These are phyloP conservation scores for Aspergillus versicolor DNA, from an alignment of 2,329 filamentous ascomycete species.

Conservation along the genomic window DNA sequence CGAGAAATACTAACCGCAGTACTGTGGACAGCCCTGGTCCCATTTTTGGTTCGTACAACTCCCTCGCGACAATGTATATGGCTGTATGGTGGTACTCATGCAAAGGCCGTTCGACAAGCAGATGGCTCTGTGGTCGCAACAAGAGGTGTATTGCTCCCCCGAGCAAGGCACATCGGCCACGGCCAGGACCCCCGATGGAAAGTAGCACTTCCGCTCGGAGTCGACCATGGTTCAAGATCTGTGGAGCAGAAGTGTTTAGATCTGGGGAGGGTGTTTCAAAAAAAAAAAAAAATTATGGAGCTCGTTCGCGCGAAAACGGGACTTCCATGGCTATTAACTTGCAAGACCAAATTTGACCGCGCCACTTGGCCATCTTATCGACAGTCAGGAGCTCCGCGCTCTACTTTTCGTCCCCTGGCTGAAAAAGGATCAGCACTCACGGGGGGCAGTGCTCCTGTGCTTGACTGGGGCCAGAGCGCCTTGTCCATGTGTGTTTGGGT, in stretches of 20 bases:
- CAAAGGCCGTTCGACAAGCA: constrained; percentile 32
- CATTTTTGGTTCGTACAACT: constrained; percentile 31
- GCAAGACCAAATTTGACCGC: too few relatives aligned
- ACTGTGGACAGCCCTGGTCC: constrained; percentile 23
- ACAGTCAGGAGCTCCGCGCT: too few relatives aligned
- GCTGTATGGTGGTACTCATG: constrained; percentile 21
- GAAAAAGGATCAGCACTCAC: too few relatives aligned
- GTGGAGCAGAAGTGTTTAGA: neutral
- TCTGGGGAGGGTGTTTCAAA: neutral
- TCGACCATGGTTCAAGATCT: neutral
- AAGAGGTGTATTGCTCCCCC: constrained; percentile 22
- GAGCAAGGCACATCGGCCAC: constrained; percentile 25
- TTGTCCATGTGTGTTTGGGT: too few relatives aligned
- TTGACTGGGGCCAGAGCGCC: too few relatives aligned
- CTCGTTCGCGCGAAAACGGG: too few relatives aligned
- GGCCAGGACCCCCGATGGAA: constrained; percentile 23
- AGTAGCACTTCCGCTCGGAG: constrained; percentile 25
- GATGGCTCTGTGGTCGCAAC: constrained; percentile 24
- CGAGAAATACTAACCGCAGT: constrained; percentile 19
- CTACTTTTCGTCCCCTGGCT: too few relatives aligned
- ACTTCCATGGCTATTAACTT: too few relatives aligned
- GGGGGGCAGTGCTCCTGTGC: too few relatives aligned
- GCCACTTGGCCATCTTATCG: too few relatives aligned
- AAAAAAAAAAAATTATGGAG: too few relatives aligned
- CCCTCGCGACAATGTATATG: constrained; percentile 27